Evolutionary conservation across 2,329 filamentous ascomycete species (phyloP), one percentile per base, ranked within the genome.

Genomic region (Talaromyces sp.): DNA sequence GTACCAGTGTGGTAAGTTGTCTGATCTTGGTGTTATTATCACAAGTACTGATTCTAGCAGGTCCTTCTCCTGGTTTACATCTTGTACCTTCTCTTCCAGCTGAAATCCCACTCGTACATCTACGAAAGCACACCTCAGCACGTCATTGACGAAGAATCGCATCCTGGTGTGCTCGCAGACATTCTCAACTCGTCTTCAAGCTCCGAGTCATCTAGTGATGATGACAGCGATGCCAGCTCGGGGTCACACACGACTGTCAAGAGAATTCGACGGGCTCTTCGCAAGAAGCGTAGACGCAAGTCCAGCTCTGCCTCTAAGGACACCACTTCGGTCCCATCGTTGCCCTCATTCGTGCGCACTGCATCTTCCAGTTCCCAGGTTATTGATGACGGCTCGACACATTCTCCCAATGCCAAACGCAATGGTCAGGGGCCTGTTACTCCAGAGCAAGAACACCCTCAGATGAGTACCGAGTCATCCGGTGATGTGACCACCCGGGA

Each of bases 121-220:
- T 95, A 95, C 69, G 89, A 91, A 76, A 93, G 91, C 66, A 96
- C 90, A 3, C 92, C 92, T 12, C 91, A 96, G 77, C 88, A 93
- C 69, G 88, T 93, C 66, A 93, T 96, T 67, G 92, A 96, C 69
- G 91, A 93, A 69, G 92, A 96, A 73, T 87, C 90, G 0, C 88
- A 90, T 52, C 92, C 92, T 37, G 92, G 92, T 63, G 88, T 93
- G 0, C 85, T 91, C 9, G 88, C 89, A 37, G 88, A 88, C 42
- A 90, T 92, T 78, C 83, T 96, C 67, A 88, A 93, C 65, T 86
- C 87, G 0, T 90, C 88, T 2, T 82, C 81, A 7, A 70, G 70
- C 58, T 72, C 72, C 8, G 71, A 82, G 5, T 85, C 82, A 0
- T 86, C 83, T 0, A 80, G 79, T 39, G 69, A 69, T 8, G 68